phyloP scores from a whole-genome alignment of 1,284 basidiomycete species.

The Takashimella tepidaria region DNA sequence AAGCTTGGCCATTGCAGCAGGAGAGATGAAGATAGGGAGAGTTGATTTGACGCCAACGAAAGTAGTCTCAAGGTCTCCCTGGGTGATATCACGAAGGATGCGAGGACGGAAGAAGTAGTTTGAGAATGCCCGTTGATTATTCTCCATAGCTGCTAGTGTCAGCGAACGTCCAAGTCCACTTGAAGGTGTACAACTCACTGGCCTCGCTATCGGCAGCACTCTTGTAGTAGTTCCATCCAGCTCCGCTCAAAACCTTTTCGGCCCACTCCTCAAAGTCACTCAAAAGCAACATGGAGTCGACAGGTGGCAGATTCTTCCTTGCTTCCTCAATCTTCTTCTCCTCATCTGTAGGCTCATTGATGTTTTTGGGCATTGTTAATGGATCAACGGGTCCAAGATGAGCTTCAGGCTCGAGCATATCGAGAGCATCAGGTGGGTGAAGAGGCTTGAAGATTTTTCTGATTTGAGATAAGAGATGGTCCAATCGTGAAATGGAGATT shows the following conservation, averaged over 20 bases:
- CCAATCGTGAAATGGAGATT: not conserved
- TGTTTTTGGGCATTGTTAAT: constrained; percentile 52
- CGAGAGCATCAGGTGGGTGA: constrained; percentile 49
- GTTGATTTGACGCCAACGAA: constrained; percentile 42
- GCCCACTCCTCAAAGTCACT: constrained; percentile 59
- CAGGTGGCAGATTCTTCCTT: constrained; percentile 57
- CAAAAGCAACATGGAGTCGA: constrained; percentile 64
- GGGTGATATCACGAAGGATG: constrained; percentile 32
- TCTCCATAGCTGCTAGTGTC: constrained; percentile 42
- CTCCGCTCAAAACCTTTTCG: constrained; percentile 47
- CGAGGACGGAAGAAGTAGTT: constrained; percentile 55
- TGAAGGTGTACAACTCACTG: constrained; percentile 32
- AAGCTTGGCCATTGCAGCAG: constrained; percentile 52
- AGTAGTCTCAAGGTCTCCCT: constrained; percentile 27
- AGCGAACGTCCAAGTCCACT: not conserved
- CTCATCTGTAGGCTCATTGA: constrained; percentile 55
- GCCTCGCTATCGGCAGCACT: constrained; percentile 53
- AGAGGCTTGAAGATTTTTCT: constrained; percentile 50
- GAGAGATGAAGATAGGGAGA: constrained; percentile 50
- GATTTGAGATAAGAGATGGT: not conserved
- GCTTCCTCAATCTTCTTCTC: constrained; percentile 63
- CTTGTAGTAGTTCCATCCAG: constrained; percentile 56
- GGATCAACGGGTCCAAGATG: constrained; percentile 66
- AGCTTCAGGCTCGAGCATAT: constrained; percentile 52
- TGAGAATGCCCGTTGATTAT: constrained; percentile 52